A percentile compares a stretch with the other conserved stretches of the same genome.
Conservation (phyloP, 257 asterid species). For the Nicotiana attenuata region DNA sequence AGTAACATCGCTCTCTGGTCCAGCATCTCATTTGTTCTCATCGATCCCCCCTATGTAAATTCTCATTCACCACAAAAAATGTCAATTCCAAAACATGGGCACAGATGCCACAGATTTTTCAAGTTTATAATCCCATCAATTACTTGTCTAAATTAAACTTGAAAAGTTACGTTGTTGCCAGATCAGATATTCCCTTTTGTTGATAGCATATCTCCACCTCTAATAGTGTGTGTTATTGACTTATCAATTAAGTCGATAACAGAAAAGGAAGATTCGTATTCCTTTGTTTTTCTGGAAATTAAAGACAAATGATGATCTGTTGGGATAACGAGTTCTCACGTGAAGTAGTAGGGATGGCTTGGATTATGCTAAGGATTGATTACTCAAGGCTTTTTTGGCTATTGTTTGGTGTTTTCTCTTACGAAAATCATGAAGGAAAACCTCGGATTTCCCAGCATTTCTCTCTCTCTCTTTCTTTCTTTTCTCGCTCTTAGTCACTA, state of each 20-base stretch:
- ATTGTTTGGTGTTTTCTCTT: constrained; percentile 61
- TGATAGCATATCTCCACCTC: background rate
- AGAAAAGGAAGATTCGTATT: too few species aligned
- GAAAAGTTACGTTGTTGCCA: background rate
- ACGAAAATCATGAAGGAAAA: constrained; percentile 78
- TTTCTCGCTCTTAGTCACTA: background rate
- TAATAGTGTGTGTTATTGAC: background rate
- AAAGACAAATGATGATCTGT: constrained; percentile 40
- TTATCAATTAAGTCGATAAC: background rate
- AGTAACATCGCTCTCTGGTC: background rate
- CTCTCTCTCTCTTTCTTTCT: background rate
- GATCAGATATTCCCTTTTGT: background rate
- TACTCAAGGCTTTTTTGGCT: constrained; percentile 79
- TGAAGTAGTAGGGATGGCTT: constrained; percentile 46
- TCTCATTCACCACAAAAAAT: constrained; percentile 14
- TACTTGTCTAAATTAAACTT: constrained; percentile 1
- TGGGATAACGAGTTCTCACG: constrained; percentile 38
- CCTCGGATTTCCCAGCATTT: constrained; percentile 67
- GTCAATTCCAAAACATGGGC: constrained; percentile 44
- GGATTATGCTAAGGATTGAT: constrained; percentile 77
- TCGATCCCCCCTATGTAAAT: background rate
- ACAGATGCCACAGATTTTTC: constrained; percentile 69
- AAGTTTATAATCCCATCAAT: constrained; percentile 44
- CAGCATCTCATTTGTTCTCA: background rate
- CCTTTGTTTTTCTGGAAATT: too few species aligned